phyloP scores from a whole-genome alignment of 192 early-diverging fungal genomes.

The Paraglomus brasilianum region DNA sequence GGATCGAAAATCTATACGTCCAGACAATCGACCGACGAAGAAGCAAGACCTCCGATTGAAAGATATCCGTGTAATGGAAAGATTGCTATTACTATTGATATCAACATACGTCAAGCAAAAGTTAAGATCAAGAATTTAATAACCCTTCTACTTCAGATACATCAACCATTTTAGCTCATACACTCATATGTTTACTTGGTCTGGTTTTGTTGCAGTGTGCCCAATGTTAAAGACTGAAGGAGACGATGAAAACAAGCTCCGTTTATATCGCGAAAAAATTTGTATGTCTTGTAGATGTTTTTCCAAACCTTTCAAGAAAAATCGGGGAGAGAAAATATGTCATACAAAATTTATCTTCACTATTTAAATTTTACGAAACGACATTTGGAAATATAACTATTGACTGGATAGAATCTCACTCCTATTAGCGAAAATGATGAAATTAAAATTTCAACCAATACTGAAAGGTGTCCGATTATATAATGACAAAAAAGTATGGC shows the following conservation, averaged over 20 bases:
- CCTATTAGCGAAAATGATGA: constrained; percentile 11
- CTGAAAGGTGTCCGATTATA: constrained; percentile 1
- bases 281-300: background rate
- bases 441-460: constrained; percentile 18
- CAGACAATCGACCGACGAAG: too few species aligned
- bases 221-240: too few species aligned
- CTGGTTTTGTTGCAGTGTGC: too few species aligned
- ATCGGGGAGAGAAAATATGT: background rate
- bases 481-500: background rate
- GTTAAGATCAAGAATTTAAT: too few species aligned
- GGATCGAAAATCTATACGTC: too few species aligned
- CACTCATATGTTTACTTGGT: too few species aligned
- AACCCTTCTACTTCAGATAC: too few species aligned
- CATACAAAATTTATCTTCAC: background rate
- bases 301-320: constrained; percentile 1
- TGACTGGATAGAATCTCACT: constrained; percentile 22
- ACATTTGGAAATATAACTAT: constrained; percentile 16
- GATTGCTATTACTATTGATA: too few species aligned
- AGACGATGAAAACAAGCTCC: constrained; percentile 16
- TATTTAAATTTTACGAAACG: constrained; percentile 27
- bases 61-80: too few species aligned
- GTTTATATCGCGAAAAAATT: constrained; percentile 14
- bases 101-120: too few species aligned
- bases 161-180: too few species aligned
- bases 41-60: too few species aligned